Conservation (phyloP, 148 eudicot genomes). For the Chenopodium formosanum region DNA sequence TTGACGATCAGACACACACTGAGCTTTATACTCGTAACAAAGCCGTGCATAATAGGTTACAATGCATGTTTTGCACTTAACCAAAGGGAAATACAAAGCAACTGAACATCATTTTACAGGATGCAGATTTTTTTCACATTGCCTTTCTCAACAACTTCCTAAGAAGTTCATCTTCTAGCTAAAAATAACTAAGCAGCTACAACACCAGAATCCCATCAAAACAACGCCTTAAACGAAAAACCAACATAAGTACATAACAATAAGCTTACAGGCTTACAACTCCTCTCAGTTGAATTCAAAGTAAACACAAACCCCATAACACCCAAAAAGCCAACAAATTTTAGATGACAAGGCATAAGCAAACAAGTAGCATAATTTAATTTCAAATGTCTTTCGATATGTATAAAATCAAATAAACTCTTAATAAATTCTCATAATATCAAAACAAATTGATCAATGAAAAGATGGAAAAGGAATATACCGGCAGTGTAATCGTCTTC, state of each 20-base stretch:
- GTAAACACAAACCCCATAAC: background rate
- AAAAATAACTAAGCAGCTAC: background rate
- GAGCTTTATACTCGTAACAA: background rate
- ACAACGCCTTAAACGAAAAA: background rate
- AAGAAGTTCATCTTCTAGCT: background rate
- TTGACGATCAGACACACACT: background rate
- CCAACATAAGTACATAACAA: background rate
- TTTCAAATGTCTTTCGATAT: background rate
- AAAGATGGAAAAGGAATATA: conserved; percentile 28
- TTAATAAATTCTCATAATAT: background rate
- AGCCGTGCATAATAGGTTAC: background rate
- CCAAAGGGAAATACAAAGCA: background rate
- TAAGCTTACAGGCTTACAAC: background rate
- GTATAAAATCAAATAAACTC: background rate
- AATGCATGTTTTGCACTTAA: background rate
- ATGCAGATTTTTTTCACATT: background rate
- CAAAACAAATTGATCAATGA: background rate
- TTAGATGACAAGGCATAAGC: background rate
- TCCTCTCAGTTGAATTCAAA: background rate
- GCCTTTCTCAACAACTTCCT: background rate
- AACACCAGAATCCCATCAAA: background rate
- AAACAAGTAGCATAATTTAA: background rate
- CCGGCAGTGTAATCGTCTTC: conserved; percentile 86
- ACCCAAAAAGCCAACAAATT: background rate
- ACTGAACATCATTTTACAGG: background rate